These are phyloP conservation scores for Neonectria punicea DNA, from an alignment of 2,329 filamentous ascomycete species.

Conservation along the genomic window DNA sequence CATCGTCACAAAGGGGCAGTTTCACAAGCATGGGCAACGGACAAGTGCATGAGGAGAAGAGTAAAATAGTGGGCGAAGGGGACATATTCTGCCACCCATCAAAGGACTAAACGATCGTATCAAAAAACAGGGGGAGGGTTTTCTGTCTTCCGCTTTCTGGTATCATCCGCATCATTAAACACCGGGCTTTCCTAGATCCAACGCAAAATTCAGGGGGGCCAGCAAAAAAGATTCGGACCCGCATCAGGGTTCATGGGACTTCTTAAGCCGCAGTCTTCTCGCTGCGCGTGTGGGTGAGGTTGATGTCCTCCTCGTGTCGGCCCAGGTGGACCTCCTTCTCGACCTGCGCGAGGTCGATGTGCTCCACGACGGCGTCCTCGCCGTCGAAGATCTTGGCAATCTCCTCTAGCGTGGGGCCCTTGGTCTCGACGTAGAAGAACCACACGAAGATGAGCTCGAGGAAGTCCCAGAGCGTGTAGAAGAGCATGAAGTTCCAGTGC, in stretches of 20 bases:
- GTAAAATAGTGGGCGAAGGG: neutral
- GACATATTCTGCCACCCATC: neutral
- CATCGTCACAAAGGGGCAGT: neutral
- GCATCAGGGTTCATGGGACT: neutral
- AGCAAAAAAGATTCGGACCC: neutral
- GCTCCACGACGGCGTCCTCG: slow-evolving; percentile 62
- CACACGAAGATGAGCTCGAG: slow-evolving; percentile 70
- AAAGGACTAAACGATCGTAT: slow-evolving; percentile 9
- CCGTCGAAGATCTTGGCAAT: slow-evolving; percentile 75
- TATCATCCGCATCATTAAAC: slow-evolving; percentile 7
- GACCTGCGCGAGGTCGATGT: slow-evolving; percentile 65
- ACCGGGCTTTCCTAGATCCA: neutral
- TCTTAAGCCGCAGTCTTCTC: slow-evolving; percentile 34
- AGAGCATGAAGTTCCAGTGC: slow-evolving; percentile 74
- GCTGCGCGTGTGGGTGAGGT: slow-evolving; percentile 15
- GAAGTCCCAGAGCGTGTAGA: slow-evolving; percentile 72
- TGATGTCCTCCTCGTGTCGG: slow-evolving; percentile 40
- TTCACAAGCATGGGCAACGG: neutral
- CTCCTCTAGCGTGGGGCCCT: slow-evolving; percentile 73
- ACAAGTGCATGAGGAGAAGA: neutral
- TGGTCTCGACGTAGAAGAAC: slow-evolving; percentile 76
- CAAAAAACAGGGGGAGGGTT: neutral
- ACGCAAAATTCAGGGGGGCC: neutral
- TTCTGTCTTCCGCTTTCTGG: neutral
- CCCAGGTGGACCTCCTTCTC: slow-evolving; percentile 59